A percentile compares a stretch with the other conserved stretches of the same genome.
Conservation (phyloP, 2,329 filamentous ascomycete species). For the Pseudocercospora eumusae region DNA sequence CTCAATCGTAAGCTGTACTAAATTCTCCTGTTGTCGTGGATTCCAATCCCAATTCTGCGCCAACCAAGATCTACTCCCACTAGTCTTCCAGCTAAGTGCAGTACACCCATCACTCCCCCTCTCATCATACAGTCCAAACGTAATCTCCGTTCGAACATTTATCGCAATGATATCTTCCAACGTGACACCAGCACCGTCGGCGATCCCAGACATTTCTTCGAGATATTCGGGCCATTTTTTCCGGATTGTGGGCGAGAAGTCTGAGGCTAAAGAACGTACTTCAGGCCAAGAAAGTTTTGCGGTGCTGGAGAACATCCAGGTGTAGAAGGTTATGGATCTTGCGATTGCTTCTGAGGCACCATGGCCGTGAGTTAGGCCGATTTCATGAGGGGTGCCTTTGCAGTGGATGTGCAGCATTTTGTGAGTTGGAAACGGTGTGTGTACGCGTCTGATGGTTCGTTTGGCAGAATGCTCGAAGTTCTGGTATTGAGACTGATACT, state of each 20-base stretch:
- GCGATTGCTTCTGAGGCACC: constrained; percentile 45
- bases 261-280: constrained; percentile 49
- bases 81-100: constrained; percentile 48
- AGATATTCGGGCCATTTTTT: constrained; percentile 47
- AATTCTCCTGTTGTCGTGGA: constrained; percentile 51
- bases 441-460: not conserved
- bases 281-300: constrained; percentile 50
- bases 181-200: constrained; percentile 50
- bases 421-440: not conserved
- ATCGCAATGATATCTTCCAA: constrained; percentile 59
- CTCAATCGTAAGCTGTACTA: constrained; percentile 52
- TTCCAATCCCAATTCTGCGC: constrained; percentile 66
- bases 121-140: constrained; percentile 55
- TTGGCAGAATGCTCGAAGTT: not conserved
- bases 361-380: constrained; percentile 52
- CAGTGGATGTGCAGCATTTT: constrained; percentile 46
- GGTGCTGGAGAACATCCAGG: constrained; percentile 49
- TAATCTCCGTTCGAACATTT: constrained; percentile 60
- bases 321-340: constrained; percentile 52
- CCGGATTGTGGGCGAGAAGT: constrained; percentile 51
- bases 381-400: constrained; percentile 50
- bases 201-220: constrained; percentile 51
- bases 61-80: constrained; percentile 42
- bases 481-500: not conserved
- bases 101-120: constrained; percentile 56